Evolutionary conservation across 352 stramenopile genomes (phyloP), one percentile per base, ranked within the genome.

Genomic region (Phytophthora ohioensis): DNA sequence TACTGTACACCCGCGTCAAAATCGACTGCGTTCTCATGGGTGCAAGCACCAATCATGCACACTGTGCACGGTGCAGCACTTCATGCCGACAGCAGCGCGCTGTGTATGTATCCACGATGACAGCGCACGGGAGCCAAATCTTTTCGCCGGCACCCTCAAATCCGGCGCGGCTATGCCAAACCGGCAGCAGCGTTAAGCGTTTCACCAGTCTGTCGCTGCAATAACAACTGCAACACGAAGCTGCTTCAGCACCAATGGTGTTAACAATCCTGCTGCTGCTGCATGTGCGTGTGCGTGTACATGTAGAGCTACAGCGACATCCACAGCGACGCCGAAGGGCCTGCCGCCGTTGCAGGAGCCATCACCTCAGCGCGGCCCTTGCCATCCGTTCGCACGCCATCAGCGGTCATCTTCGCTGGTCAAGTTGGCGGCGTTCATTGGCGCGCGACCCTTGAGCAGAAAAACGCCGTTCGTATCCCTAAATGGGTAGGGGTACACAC

Each of bases 341-440:
- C 31, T 63, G 42, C 56, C 56, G 56, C 56, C 32, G 56, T 63
- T 63, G 56, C 32, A 63, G 39, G 35, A 31, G 43, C 7, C 43
- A 49, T 49, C 43, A 49, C 43, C 43, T 49, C 43, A 49, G n/a
- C 43, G 31, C n/a, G 43, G 11, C 36, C 12, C 9, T 17, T 15
- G 36, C 10, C 11, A n/a, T 60, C 53, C 53, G 51, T 15, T 42
- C 13, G 11, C 21, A 27, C 21, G 6, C 8, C 45, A 53, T 17
- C 27, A 27, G 46, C 8, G 13, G 21, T 13, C 55, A 27, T 35
- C 47, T 64, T 51, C 61, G 62, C 62, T 69, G 62, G 53, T 30
- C 53, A 64, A 51, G 27, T 48, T 51, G 27, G 3, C 62, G 21
- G 0, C 52, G 21, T 36, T 70, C 39, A 70, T 70, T 70, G 63